Percentiles rank a stretch among this genome's conserved stretches.
Evolutionary conservation across 2,329 filamentous ascomycete genomes (phyloP).

Genomic region (Thelonectria blattea): DNA sequence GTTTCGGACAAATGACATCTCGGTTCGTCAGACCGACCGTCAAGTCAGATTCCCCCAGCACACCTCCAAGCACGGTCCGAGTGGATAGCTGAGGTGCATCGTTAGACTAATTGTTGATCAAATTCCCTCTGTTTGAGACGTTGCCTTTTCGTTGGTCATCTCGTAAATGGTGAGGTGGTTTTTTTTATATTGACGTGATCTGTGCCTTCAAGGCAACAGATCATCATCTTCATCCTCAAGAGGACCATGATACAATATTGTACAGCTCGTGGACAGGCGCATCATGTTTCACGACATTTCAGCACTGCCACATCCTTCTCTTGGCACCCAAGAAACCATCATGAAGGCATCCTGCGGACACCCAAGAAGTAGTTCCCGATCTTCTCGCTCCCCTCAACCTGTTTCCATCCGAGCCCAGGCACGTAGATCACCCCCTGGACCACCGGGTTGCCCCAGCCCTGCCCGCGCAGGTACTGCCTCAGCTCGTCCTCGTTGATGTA

Average conservation of each 20-base stretch:
- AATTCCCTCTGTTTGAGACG: neutral
- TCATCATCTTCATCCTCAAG: neutral
- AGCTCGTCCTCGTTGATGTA: constrained; percentile 91
- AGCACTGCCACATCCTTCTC: neutral
- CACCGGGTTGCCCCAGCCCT: constrained; percentile 64
- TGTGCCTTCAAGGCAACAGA: neutral
- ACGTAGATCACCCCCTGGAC: constrained; percentile 88
- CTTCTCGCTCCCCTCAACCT: constrained; percentile 79
- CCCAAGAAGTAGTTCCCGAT: constrained; percentile 97
- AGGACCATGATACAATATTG: constrained; percentile 14
- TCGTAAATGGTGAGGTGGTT: neutral
- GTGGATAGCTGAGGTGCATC: neutral
- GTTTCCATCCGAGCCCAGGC: constrained; percentile 87
- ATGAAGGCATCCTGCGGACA: constrained; percentile 58
- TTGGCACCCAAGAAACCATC: neutral
- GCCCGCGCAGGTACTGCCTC: constrained; percentile 58
- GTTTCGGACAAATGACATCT: neutral
- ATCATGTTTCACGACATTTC: neutral
- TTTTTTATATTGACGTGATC: neutral
- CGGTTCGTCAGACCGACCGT: neutral
- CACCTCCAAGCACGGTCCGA: neutral
- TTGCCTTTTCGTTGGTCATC: neutral
- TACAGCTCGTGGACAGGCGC: neutral
- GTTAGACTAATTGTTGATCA: neutral
- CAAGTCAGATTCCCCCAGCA: neutral